These are phyloP conservation scores for Arctostaphylos glauca DNA, from an alignment of 148 eudicot genomes.

Conservation along the genomic window DNA sequence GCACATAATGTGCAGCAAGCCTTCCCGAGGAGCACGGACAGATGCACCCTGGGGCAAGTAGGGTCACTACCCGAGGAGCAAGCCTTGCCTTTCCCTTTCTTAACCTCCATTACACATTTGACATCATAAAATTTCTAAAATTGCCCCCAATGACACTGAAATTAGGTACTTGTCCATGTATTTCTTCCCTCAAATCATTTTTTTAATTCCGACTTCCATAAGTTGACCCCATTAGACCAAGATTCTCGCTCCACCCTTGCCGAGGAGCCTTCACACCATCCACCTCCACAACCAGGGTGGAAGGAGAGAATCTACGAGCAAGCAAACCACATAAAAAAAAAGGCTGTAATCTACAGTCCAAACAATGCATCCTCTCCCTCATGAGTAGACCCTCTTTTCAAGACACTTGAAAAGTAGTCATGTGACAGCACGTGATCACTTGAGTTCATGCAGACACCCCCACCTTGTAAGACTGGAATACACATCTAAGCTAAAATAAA, in stretches of 20 bases:
- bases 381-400: background rate
- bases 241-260: background rate
- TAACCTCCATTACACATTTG: constrained; percentile 1
- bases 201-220: background rate
- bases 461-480: background rate
- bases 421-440: background rate
- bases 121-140: background rate
- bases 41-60: background rate
- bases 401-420: background rate
- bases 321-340: background rate
- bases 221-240: background rate
- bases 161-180: background rate
- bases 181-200: background rate
- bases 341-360: background rate
- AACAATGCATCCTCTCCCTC: background rate
- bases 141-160: background rate
- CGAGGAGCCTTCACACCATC: background rate
- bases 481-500: background rate
- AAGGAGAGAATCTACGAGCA: background rate
- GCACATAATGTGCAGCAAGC: background rate
- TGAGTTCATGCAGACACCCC: background rate
- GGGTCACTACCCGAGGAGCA: background rate
- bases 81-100: background rate
- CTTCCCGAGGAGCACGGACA: background rate
- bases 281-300: background rate